These are phyloP conservation scores for Hypomontagnella submonticulosa DNA, from an alignment of 495 filamentous ascomycete species.

Conservation along the genomic window DNA sequence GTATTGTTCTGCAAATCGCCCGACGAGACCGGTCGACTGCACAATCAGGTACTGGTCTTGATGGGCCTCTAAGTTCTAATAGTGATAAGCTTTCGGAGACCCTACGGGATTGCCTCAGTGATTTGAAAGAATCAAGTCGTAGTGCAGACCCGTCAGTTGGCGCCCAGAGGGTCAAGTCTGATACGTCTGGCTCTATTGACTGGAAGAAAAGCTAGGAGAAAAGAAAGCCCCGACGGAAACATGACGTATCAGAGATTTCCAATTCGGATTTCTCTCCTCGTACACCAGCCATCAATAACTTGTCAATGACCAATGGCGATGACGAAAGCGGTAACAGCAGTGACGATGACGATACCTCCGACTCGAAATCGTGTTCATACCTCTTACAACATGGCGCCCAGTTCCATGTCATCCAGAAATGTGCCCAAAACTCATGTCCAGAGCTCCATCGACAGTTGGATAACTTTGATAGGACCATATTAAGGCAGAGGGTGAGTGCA, in stretches of 20 bases:
- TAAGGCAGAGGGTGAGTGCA: conserved; percentile 10
- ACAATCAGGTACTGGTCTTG: conserved; percentile 37
- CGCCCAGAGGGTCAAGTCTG: conserved; percentile 28
- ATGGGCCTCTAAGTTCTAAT: conserved; percentile 45
- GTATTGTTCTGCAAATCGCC: conserved; percentile 20
- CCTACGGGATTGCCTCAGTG: conserved; percentile 22
- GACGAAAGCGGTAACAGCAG: conserved; percentile 7
- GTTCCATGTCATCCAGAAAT: conserved; percentile 19
- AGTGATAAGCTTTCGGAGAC: conserved; percentile 34
- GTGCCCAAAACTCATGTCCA: conserved; percentile 39
- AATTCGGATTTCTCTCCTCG: neutral
- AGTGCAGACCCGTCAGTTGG: conserved; percentile 26
- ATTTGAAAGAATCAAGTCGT: conserved; percentile 24
- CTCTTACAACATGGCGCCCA: conserved; percentile 23
- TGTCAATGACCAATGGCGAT: neutral
- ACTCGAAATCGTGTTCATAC: conserved; percentile 23
- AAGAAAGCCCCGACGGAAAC: conserved; percentile 40
- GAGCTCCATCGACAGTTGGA: conserved; percentile 38
- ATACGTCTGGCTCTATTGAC: conserved; percentile 41
- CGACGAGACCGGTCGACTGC: conserved; percentile 17
- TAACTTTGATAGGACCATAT: conserved; percentile 18
- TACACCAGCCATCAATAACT: neutral
- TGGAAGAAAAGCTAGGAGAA: conserved; percentile 40
- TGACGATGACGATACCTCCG: conserved; percentile 3
- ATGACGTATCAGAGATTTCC: conserved; percentile 43